Conservation (phyloP, 345 rosid species). For the Populus nigra region DNA sequence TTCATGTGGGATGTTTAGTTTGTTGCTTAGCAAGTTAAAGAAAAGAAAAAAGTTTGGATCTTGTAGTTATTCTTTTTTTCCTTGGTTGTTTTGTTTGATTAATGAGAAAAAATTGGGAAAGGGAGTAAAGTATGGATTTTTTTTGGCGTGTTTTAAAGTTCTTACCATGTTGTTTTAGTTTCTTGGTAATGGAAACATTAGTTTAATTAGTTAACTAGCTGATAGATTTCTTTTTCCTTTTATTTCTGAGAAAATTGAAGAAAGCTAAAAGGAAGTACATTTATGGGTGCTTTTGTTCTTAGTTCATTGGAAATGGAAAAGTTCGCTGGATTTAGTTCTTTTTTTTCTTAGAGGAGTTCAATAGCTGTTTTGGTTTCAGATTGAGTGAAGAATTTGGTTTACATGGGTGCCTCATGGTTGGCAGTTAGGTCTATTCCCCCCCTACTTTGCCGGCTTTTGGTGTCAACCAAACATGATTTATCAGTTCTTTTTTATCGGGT, state of each 20-base stretch:
- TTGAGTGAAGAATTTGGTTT: background rate
- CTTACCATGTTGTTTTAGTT: background rate
- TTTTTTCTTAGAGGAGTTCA: background rate
- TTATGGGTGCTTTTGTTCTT: background rate
- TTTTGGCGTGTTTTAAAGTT: background rate
- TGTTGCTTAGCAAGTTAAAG: background rate
- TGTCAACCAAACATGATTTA: background rate
- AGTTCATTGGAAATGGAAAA: background rate
- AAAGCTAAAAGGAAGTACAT: background rate
- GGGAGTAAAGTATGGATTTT: background rate
- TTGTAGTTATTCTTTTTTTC: background rate
- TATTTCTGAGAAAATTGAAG: slow-evolving; percentile 1
- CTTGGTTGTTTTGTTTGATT: background rate
- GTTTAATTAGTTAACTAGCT: background rate
- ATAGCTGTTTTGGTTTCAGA: background rate
- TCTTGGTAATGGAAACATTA: background rate
- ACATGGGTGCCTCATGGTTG: background rate
- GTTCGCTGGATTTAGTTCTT: background rate
- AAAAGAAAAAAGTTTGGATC: background rate
- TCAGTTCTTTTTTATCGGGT: background rate
- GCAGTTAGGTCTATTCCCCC: background rate
- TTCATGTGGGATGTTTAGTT: background rate
- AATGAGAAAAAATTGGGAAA: background rate
- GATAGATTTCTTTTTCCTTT: no score
- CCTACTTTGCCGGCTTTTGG: background rate